These are phyloP conservation scores for Pisolithus thermaeus DNA, from an alignment of 1,284 basidiomycete genomes.

Conservation along the genomic window DNA sequence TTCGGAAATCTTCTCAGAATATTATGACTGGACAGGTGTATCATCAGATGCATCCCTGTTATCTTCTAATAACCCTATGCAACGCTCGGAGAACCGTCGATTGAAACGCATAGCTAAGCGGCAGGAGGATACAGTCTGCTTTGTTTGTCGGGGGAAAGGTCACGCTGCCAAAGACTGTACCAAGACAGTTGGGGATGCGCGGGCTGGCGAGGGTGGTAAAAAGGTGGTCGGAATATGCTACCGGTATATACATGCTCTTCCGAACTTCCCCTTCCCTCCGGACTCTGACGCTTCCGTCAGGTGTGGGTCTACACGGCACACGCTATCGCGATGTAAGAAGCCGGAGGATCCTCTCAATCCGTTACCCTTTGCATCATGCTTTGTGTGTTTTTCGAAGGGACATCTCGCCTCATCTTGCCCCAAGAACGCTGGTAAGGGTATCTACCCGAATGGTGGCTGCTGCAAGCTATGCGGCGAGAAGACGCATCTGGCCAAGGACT, in stretches of 20 bases:
- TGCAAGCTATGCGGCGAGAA: constrained; percentile 87
- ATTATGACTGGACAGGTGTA: constrained; percentile 13
- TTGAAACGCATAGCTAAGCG: constrained; percentile 63
- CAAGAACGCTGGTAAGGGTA: constrained; percentile 71
- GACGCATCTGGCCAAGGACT: constrained; percentile 83
- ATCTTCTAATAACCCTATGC: constrained; percentile 26
- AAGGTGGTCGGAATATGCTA: constrained; percentile 73
- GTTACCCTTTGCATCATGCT: constrained; percentile 88
- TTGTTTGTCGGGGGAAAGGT: constrained; percentile 82
- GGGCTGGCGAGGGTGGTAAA: constrained; percentile 23
- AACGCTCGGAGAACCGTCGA: constrained; percentile 57
- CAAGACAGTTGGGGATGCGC: constrained; percentile 33
- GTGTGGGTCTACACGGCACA: constrained; percentile 80
- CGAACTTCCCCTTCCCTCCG: background rate
- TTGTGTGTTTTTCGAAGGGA: constrained; percentile 50
- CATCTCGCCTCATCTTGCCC: constrained; percentile 83
- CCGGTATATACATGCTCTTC: constrained; percentile 43
- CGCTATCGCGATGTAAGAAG: constrained; percentile 71
- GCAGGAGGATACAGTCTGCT: constrained; percentile 65
- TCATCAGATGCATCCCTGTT: constrained; percentile 10
- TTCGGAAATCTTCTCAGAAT: constrained; percentile 6
- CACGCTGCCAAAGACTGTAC: constrained; percentile 85
- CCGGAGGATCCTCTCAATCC: constrained; percentile 60
- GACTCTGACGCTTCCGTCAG: constrained; percentile 36
- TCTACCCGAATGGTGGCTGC: constrained; percentile 88